Evolutionary conservation across 495 filamentous ascomycete genomes (phyloP).

Genomic region (Cercophora sp.): DNA sequence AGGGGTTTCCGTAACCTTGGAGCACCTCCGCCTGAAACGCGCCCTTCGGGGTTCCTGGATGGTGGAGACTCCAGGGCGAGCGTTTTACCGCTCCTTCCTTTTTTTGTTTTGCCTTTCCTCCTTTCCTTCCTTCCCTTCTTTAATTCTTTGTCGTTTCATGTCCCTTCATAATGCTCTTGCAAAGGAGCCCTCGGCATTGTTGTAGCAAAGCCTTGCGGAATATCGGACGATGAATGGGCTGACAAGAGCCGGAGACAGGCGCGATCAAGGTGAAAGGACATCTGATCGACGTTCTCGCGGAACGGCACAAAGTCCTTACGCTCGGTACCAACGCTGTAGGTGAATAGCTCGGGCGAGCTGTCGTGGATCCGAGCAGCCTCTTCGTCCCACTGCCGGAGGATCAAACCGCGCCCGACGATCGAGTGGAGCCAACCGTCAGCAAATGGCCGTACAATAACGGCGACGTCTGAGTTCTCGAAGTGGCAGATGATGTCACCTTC

Average conservation of each 20-base stretch:
- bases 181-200: not conserved
- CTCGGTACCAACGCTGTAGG: not conserved
- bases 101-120: too few species aligned
- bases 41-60: too few species aligned
- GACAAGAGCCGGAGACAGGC: not conserved
- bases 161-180: not conserved
- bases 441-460: not conserved
- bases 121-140: too few species aligned
- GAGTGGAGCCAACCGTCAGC: not conserved
- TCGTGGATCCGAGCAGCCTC: not conserved
- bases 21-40: too few species aligned
- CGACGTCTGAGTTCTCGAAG: constrained; percentile 1
- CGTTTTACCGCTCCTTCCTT: too few species aligned
- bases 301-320: not conserved
- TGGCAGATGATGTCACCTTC: constrained; percentile 7
- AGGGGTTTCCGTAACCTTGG: too few species aligned
- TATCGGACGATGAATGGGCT: not conserved
- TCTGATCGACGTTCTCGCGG: not conserved
- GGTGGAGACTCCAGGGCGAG: too few species aligned
- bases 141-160: too few species aligned
- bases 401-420: not conserved
- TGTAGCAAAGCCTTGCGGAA: not conserved
- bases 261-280: not conserved
- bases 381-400: not conserved
- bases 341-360: not conserved